phyloP scores from a whole-genome alignment of 768 basidiomycete genomes.

The Lactifluus hygrophoroides region DNA sequence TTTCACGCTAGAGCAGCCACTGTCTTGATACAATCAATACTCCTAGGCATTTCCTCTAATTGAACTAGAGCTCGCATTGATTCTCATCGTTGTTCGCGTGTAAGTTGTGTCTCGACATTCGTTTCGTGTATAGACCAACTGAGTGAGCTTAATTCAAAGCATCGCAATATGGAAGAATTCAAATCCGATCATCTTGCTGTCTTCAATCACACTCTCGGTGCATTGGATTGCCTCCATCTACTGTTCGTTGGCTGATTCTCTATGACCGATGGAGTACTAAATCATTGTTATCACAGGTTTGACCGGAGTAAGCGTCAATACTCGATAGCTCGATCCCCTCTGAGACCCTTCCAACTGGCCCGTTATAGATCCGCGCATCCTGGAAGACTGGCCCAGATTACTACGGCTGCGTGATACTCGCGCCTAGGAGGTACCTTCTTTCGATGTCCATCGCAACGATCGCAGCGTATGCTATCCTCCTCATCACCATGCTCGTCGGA shows the following conservation, averaged over 20 bases:
- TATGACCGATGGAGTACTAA: background rate
- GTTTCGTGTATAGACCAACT: background rate
- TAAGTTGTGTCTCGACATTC: background rate
- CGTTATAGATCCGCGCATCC: background rate
- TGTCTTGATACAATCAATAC: no score
- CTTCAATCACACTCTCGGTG: background rate
- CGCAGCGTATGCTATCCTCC: background rate
- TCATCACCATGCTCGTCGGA: background rate
- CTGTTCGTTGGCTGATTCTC: background rate
- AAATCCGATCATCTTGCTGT: background rate
- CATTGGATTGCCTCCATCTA: background rate
- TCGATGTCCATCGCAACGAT: conserved; percentile 4
- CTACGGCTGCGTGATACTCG: background rate
- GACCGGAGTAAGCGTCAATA: background rate
- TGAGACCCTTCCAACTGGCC: no score
- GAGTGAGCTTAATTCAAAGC: background rate
- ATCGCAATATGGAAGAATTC: conserved; percentile 1
- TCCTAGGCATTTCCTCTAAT: background rate
- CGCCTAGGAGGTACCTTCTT: background rate
- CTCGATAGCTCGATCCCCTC: background rate
- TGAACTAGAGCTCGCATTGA: background rate
- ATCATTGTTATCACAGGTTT: background rate
- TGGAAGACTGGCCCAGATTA: background rate
- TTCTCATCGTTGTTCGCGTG: conserved; percentile 2
- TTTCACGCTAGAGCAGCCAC: no score